Conservation (phyloP, 2,329 filamentous ascomycete genomes). For the Dactylellina sp. region DNA sequence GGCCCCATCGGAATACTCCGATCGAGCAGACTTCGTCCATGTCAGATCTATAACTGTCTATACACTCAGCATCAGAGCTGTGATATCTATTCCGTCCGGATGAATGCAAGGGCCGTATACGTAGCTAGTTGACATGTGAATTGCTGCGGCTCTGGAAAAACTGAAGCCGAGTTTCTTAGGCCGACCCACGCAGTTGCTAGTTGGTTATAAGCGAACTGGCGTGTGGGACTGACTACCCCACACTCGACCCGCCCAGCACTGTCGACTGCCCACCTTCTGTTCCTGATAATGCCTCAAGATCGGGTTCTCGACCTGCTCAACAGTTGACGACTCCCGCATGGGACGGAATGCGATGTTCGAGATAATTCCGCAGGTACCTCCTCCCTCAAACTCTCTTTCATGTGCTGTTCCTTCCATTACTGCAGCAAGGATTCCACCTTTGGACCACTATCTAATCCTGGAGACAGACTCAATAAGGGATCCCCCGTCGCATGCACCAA, state of each 20-base stretch:
- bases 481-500: too few species aligned
- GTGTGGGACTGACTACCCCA: constrained; percentile 17
- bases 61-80: too few species aligned
- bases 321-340: not conserved
- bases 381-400: constrained; percentile 1
- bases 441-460: not conserved
- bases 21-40: too few species aligned
- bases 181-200: too few species aligned
- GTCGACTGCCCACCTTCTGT: constrained; percentile 33
- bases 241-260: not conserved
- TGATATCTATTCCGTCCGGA: too few species aligned
- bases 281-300: constrained; percentile 36
- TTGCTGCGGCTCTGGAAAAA: not conserved
- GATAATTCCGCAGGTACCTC: constrained; percentile 16
- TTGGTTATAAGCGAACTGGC: too few species aligned
- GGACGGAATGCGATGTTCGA: constrained; percentile 1
- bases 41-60: too few species aligned
- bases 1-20: too few species aligned
- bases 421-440: constrained; percentile 10
- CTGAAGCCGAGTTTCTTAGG: too few species aligned
- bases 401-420: constrained; percentile 3
- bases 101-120: too few species aligned
- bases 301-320: constrained; percentile 16
- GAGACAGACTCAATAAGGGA: too few species aligned
- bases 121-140: too few species aligned